Base-by-base conservation (phyloP, 352 stramenopile species). In the Phytophthora idaei region DNA sequence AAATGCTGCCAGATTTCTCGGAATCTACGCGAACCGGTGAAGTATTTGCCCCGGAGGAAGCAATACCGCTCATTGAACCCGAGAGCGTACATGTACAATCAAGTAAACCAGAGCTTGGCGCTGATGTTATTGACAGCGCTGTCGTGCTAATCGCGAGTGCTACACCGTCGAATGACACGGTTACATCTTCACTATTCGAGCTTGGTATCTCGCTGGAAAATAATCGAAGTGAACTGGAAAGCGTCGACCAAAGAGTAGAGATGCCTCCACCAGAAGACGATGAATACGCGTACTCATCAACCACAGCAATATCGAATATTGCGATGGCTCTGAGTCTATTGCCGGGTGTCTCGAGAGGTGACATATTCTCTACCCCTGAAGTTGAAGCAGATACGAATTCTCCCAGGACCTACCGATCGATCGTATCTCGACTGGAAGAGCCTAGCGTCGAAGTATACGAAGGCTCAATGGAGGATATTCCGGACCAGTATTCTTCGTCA, bases 1-100 rank as follows among this genome's bases (percentile, higher is more conserved):
- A 74, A 32, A 59, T 81, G 54, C 54, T 84, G 4, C 76, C 76
- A 15, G 54, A 46, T 25, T 67, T 81, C 25, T 64, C 67, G 6
- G 46, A 41, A 15, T 42, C 49, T 51, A 15, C 50, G 32, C 17
- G 49, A 27, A 6, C n/a, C 14, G 57, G 45, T 44, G 63, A 75
- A 41, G 34, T 50, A n/a, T 31, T 52, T 11, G 49, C 42, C 11
- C 17, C 39, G 1, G 49, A 61, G 27, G 50, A 69, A 32, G 34
- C 36, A 25, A 59, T 57, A 39, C 41, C 32, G 42, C 36, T 37
- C 5, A 57, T 42, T 44, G 51, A 68, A 39, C 11, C 10, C 34
- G 29, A 45, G 15, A 45, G 7, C 11, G 12, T 48, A n/a, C 6
- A 34, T 9, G 12, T 48, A n/a, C 10, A 34, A 14, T 47, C 36